Evolutionary conservation across 257 asterid species (phyloP).

Genomic region (Solanum etuberosum): DNA sequence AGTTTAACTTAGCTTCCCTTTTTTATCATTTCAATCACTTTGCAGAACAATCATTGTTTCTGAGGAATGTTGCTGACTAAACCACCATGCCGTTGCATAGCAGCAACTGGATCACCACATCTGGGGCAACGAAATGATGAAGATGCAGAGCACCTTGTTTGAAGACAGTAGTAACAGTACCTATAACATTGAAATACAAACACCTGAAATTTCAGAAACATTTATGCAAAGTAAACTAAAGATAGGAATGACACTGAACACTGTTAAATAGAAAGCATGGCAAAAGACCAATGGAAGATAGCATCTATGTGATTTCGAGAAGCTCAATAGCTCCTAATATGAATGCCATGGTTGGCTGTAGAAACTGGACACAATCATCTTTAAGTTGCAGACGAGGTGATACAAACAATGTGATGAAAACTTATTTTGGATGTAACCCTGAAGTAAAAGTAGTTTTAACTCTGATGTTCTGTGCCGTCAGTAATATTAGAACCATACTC

Average conservation of each 20-base stretch:
- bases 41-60: slow-evolving; percentile 20
- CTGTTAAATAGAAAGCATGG: not conserved
- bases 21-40: slow-evolving; percentile 4
- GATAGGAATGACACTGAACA: not conserved
- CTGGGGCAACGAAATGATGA: slow-evolving; percentile 70
- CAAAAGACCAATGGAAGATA: not conserved
- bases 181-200: slow-evolving; percentile 24
- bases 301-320: not conserved
- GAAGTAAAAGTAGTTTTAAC: not conserved
- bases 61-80: slow-evolving; percentile 9
- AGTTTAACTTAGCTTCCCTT: slow-evolving; percentile 2
- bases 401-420: not conserved
- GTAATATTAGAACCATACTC: not conserved
- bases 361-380: not conserved
- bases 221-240: not conserved
- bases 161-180: slow-evolving; percentile 85
- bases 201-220: not conserved
- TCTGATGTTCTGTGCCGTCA: not conserved
- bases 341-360: not conserved
- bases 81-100: slow-evolving; percentile 73
- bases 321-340: not conserved
- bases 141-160: slow-evolving; percentile 74
- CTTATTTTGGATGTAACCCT: not conserved
- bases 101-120: slow-evolving; percentile 76
- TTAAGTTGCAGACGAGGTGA: not conserved